A percentile compares a stretch with the other conserved stretches of the same genome.
Evolutionary conservation across 768 basidiomycete genomes (phyloP).

Genomic region (Kockovaella imperatae): DNA sequence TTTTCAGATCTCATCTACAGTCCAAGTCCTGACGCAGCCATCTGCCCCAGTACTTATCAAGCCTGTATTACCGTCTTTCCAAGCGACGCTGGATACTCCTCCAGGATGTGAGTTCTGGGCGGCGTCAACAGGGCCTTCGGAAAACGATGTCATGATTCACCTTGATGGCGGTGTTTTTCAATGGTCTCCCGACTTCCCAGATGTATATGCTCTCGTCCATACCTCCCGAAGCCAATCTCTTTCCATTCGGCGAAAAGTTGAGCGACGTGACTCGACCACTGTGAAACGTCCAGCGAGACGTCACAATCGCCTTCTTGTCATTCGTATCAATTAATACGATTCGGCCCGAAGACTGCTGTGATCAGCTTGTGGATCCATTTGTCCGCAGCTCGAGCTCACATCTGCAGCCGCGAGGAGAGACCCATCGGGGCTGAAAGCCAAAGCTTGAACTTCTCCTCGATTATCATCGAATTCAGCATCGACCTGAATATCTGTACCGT

Average conservation of each 20-base stretch:
- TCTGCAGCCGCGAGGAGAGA: slow-evolving; percentile 72
- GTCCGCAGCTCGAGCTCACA: slow-evolving; percentile 51
- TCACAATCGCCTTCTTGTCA: slow-evolving; percentile 48
- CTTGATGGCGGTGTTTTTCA: slow-evolving; percentile 69
- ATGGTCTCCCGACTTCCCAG: slow-evolving; percentile 62
- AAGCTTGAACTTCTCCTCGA: slow-evolving; percentile 60
- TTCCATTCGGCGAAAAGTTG: slow-evolving; percentile 64
- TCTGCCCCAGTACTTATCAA: slow-evolving; percentile 73
- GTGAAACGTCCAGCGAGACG: slow-evolving; percentile 79
- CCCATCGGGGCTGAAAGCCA: slow-evolving; percentile 76
- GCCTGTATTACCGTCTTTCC: slow-evolving; percentile 56
- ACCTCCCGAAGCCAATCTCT: slow-evolving; percentile 75
- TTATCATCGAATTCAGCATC: slow-evolving; percentile 52
- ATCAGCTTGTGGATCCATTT: background rate
- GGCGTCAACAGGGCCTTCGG: background rate
- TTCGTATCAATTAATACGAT: slow-evolving; percentile 67
- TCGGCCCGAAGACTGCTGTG: slow-evolving; percentile 64
- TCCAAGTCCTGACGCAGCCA: slow-evolving; percentile 57
- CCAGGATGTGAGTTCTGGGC: slow-evolving; percentile 69
- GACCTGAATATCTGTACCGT: slow-evolving; percentile 54
- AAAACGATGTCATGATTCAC: slow-evolving; percentile 15
- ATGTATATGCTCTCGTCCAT: slow-evolving; percentile 89
- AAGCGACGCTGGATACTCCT: slow-evolving; percentile 72
- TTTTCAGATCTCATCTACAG: slow-evolving; percentile 8
- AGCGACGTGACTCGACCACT: slow-evolving; percentile 71